Conservation (phyloP, 2,329 filamentous ascomycete genomes). For the Colletotrichum tamarilloi region DNA sequence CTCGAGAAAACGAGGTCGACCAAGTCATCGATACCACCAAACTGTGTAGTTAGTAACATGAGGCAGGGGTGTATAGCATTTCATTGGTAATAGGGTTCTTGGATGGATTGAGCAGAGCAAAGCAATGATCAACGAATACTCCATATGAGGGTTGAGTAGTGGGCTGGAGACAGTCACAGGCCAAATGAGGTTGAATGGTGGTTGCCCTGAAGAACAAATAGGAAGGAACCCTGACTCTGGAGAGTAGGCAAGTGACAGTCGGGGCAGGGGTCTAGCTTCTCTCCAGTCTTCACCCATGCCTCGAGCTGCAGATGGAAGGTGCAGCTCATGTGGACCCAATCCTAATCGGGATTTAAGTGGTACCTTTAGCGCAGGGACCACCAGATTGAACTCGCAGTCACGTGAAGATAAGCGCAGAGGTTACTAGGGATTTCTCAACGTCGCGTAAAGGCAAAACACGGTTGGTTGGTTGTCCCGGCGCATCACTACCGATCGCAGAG, state of each 20-base stretch:
- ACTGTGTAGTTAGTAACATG: neutral
- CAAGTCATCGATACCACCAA: neutral
- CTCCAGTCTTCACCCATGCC: neutral
- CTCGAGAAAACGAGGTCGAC: neutral
- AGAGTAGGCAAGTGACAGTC: neutral
- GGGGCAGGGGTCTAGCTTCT: slow-evolving; percentile 1
- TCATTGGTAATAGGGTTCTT: neutral
- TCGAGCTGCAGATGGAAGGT: neutral
- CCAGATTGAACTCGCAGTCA: neutral
- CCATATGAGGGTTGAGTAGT: neutral
- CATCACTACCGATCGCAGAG: slow-evolving; percentile 34
- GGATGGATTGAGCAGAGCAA: neutral
- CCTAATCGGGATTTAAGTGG: neutral
- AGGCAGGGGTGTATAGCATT: neutral
- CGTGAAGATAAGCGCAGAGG: slow-evolving; percentile 19
- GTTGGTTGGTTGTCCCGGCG: slow-evolving; percentile 21
- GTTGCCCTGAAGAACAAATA: neutral
- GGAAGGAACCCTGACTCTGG: neutral
- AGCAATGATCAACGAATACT: neutral
- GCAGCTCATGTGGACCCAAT: slow-evolving; percentile 8
- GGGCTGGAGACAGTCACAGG: neutral
- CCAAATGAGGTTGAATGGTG: neutral
- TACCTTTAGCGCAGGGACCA: neutral
- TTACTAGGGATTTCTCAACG: slow-evolving; percentile 26
- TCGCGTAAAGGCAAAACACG: slow-evolving; percentile 33